phyloP scores from a whole-genome alignment of 306 rosid species.

The Lablab purpureus region DNA sequence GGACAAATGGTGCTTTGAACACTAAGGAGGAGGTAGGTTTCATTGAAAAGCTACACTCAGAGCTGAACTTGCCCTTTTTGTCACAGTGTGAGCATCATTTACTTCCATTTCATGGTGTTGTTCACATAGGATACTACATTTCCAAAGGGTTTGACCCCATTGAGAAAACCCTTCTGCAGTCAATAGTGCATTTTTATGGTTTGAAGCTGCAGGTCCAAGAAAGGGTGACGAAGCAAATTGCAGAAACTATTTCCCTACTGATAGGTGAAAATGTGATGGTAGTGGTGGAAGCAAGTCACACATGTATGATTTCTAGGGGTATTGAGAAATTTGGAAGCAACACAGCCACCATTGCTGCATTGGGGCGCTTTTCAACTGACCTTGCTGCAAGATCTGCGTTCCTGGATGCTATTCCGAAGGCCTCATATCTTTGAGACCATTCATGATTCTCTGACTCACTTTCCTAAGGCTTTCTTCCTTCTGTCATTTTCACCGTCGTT shows the following conservation, averaged over 20 bases:
- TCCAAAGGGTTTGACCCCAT: conserved; percentile 51
- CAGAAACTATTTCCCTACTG: conserved; percentile 66
- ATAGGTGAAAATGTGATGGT: conserved; percentile 71
- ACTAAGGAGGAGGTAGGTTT: conserved; percentile 2
- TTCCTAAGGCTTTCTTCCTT: neutral
- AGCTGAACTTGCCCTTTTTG: conserved; percentile 67
- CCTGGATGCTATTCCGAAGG: neutral
- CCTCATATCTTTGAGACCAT: neutral
- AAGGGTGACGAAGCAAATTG: conserved; percentile 80
- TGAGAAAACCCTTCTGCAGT: conserved; percentile 63
- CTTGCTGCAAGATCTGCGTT: neutral
- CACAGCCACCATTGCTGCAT: conserved; percentile 71
- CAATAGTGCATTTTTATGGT: conserved; percentile 72
- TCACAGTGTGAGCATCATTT: conserved; percentile 64
- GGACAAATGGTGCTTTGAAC: neutral
- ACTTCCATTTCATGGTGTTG: conserved; percentile 83
- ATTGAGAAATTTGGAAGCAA: conserved; percentile 80
- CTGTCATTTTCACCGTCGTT: neutral
- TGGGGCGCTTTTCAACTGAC: conserved; percentile 5
- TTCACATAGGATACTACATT: conserved; percentile 68
- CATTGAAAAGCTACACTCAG: conserved; percentile 55
- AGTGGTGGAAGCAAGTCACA: conserved; percentile 82
- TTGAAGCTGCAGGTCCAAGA: conserved; percentile 93
- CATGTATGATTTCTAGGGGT: conserved; percentile 87
- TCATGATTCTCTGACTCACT: neutral